Conservation (phyloP, 306 rosid genomes). For the Comarum palustre region DNA sequence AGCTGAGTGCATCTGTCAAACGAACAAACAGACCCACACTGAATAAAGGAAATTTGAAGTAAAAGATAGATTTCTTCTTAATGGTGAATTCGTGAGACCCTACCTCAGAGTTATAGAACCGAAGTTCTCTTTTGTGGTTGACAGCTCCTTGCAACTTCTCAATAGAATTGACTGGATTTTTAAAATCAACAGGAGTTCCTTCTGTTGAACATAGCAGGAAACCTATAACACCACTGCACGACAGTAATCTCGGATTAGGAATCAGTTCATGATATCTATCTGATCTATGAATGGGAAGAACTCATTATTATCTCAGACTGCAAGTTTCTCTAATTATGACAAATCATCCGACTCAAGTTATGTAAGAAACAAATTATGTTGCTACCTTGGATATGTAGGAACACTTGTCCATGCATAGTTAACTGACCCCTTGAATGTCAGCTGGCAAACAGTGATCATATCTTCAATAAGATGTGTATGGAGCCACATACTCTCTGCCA, state of each 20-base stretch:
- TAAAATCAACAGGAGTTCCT: constrained; percentile 85
- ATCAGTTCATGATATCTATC: not conserved
- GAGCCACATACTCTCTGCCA: constrained; percentile 99
- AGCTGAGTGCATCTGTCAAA: constrained; percentile 72
- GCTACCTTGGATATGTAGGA: constrained; percentile 92
- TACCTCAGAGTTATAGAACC: constrained; percentile 90
- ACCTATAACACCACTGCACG: constrained; percentile 85
- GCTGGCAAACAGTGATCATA: constrained; percentile 64
- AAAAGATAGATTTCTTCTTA: not conserved
- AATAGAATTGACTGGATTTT: constrained; percentile 77
- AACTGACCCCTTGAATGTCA: constrained; percentile 83
- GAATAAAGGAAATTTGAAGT: not conserved
- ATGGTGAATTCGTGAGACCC: not conserved
- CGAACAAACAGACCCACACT: not conserved
- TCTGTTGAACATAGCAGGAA: constrained; percentile 78
- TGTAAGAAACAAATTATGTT: not conserved
- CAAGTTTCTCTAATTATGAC: not conserved
- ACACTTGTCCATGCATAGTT: constrained; percentile 93
- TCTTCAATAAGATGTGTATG: constrained; percentile 93
- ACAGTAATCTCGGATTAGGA: constrained; percentile 11
- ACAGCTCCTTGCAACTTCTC: constrained; percentile 80
- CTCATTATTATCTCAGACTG: not conserved
- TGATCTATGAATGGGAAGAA: not conserved
- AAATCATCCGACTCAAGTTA: not conserved
- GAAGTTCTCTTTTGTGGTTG: constrained; percentile 65